phyloP scores from a whole-genome alignment of 2,329 filamentous ascomycete genomes.

The Penicillium paneum region DNA sequence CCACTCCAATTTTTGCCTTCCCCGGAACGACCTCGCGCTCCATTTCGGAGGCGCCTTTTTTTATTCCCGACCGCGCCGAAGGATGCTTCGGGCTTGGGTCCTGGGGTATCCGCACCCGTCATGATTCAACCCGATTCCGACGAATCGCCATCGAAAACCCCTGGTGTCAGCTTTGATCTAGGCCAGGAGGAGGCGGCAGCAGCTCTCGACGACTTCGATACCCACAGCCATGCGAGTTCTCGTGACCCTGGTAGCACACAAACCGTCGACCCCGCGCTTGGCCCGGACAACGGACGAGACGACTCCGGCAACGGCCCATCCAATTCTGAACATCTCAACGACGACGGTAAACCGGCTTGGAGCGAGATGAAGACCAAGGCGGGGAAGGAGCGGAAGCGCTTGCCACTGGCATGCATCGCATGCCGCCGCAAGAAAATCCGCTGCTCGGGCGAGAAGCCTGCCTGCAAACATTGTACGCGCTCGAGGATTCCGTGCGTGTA shows the following conservation, averaged over 20 bases:
- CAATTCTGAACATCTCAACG: conserved; percentile 39
- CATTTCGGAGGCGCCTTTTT: background rate
- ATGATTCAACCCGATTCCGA: conserved; percentile 38
- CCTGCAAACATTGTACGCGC: conserved; percentile 91
- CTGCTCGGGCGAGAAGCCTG: conserved; percentile 95
- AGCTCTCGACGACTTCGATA: conserved; percentile 34
- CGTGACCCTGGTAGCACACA: conserved; percentile 33
- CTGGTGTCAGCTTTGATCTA: conserved; percentile 21
- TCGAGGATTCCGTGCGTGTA: conserved; percentile 95
- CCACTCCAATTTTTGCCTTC: conserved; percentile 1
- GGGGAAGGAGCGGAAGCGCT: conserved; percentile 88
- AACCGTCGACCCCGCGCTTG: conserved; percentile 21
- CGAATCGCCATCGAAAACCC: conserved; percentile 30
- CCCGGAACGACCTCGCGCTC: conserved; percentile 8
- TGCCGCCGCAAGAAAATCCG: conserved; percentile 97
- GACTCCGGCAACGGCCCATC: conserved; percentile 21
- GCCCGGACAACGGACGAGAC: conserved; percentile 22
- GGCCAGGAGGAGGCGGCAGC: conserved; percentile 26
- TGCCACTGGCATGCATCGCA: conserved; percentile 91
- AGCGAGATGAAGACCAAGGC: conserved; percentile 86
- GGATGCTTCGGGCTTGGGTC: conserved; percentile 33
- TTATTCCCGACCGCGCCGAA: conserved; percentile 21
- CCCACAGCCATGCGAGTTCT: conserved; percentile 36
- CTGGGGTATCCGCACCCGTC: conserved; percentile 39
- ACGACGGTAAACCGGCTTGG: conserved; percentile 63